These are phyloP conservation scores for Russula virescens DNA, from an alignment of 768 basidiomycete genomes.

Conservation along the genomic window DNA sequence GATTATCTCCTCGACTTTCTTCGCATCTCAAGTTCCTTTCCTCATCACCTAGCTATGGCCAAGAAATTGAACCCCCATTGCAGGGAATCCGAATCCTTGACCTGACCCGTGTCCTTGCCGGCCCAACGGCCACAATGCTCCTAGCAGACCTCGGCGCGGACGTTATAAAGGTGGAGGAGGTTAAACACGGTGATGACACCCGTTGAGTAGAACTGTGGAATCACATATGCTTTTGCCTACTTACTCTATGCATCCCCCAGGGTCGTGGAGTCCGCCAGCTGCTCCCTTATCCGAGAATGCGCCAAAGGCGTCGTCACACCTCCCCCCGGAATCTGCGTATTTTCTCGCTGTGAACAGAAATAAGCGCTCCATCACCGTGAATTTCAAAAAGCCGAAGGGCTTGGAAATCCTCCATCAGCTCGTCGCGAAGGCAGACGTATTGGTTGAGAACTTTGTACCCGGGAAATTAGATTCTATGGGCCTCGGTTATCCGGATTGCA, in stretches of 20 bases:
- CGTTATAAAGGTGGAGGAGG: conserved; percentile 88
- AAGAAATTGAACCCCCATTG: conserved; percentile 74
- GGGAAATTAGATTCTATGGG: conserved; percentile 84
- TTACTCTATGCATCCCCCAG: conserved; percentile 13
- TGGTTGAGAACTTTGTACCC: conserved; percentile 85
- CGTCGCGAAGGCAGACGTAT: conserved; percentile 68
- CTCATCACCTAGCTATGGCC: neutral
- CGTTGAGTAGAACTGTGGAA: conserved; percentile 42
- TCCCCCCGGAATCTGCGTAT: conserved; percentile 89
- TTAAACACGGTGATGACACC: conserved; percentile 82
- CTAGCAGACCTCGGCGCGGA: conserved; percentile 91
- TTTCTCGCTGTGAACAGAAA: conserved; percentile 87
- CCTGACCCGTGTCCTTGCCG: conserved; percentile 86
- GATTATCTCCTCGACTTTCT: neutral
- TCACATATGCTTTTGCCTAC: conserved; percentile 3
- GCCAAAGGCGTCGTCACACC: conserved; percentile 49
- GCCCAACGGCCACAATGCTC: conserved; percentile 88
- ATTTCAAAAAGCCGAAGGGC: conserved; percentile 78
- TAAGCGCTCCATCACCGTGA: conserved; percentile 83
- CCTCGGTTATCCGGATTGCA: conserved; percentile 79
- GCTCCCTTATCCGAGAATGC: conserved; percentile 38
- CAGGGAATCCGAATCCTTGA: conserved; percentile 81
- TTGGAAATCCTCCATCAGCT: conserved; percentile 68
- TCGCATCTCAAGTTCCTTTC: conserved; percentile 1
- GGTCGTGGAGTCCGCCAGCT: conserved; percentile 35